A percentile compares a stretch with the other conserved stretches of the same genome.
Conservation (phyloP, 2,329 filamentous ascomycete genomes). For the Amauroascus verrucosus region DNA sequence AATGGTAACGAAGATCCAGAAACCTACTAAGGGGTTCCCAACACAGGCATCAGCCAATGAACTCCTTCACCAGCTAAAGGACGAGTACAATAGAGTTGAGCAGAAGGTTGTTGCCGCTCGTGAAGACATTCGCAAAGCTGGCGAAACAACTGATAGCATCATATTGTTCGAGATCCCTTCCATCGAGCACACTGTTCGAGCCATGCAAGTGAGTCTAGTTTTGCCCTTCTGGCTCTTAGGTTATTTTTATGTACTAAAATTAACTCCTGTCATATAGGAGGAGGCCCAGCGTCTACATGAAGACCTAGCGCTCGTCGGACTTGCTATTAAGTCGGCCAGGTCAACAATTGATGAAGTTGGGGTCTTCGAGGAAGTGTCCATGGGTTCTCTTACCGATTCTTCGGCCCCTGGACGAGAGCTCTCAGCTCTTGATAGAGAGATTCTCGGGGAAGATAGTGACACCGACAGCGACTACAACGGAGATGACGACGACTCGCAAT, state of each 20-base stretch:
- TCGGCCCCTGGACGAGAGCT: background rate
- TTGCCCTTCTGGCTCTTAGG: background rate
- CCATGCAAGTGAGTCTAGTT: background rate
- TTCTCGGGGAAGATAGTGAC: background rate
- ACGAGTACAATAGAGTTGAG: background rate
- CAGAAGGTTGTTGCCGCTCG: background rate
- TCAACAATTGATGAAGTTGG: background rate
- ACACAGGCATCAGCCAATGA: background rate
- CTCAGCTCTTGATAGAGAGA: background rate
- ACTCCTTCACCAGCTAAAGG: background rate
- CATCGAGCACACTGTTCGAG: background rate
- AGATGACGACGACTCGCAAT: too few species aligned
- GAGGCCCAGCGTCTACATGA: background rate
- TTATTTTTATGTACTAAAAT: background rate
- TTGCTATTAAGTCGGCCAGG: background rate
- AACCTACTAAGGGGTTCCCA: background rate
- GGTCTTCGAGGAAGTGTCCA: background rate
- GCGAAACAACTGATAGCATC: background rate
- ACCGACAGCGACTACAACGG: background rate
- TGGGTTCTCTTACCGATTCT: background rate
- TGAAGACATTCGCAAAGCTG: background rate
- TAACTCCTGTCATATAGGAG: background rate
- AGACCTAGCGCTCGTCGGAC: background rate
- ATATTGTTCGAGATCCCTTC: background rate
- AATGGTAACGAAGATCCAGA: background rate